phyloP scores from a whole-genome alignment of 164 flowering plant genomes.

The Annona squamosa region DNA sequence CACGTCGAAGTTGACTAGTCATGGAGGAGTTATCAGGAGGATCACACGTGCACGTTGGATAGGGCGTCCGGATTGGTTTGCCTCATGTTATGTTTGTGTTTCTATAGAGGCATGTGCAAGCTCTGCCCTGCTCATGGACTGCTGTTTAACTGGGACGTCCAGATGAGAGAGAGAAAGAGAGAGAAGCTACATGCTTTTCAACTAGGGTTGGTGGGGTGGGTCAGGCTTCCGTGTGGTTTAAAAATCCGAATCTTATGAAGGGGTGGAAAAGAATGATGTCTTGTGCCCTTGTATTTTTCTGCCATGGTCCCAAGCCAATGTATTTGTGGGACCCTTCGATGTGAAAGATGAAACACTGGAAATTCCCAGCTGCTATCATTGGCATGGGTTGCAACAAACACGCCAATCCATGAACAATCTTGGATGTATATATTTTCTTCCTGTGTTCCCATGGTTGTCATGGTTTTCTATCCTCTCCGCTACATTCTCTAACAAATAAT shows the following conservation, averaged over 20 bases:
- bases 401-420: neutral
- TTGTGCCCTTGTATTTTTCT: slow-evolving; percentile 1
- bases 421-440: neutral
- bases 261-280: slow-evolving; percentile 14
- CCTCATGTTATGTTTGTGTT: no score
- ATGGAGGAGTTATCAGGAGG: no score
- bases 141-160: no score
- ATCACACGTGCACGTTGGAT: no score
- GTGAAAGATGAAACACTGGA: neutral
- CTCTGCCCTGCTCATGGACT: no score
- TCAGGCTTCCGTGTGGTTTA: slow-evolving; percentile 8
- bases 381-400: neutral
- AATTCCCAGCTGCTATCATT: neutral
- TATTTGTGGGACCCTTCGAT: slow-evolving; percentile 2
- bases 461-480: neutral
- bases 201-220: slow-evolving; percentile 11
- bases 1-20: no score
- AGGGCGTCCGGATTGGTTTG: no score
- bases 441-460: neutral
- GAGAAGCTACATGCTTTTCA: slow-evolving; percentile 1
- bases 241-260: slow-evolving; percentile 14
- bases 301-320: slow-evolving; percentile 4
- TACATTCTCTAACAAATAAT: no score
- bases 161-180: neutral
- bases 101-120: no score